Evolutionary conservation across 345 rosid species (phyloP).

Genomic region (Eucalyptus tenuipes): DNA sequence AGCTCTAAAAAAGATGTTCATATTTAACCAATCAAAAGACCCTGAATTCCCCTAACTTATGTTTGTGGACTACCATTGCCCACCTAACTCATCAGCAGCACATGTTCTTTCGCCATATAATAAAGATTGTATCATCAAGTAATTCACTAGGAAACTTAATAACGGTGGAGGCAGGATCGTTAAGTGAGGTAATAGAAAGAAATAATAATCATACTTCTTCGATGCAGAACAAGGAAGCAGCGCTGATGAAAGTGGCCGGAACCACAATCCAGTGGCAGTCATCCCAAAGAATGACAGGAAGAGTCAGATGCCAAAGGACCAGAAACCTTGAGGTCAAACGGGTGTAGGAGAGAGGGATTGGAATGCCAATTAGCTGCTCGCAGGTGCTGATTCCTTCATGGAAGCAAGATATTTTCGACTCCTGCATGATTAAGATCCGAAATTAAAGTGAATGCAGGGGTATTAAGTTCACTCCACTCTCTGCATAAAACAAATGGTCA

Average conservation of each 20-base stretch:
- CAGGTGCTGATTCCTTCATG: conserved; percentile 86
- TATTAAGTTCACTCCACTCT: neutral
- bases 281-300: conserved; percentile 93
- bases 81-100: neutral
- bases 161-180: neutral
- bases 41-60: neutral
- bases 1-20: neutral
- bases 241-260: conserved; percentile 92
- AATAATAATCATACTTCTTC: conserved; percentile 54
- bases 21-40: neutral
- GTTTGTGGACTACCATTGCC: neutral
- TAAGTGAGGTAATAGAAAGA: neutral
- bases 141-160: neutral
- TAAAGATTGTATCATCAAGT: neutral
- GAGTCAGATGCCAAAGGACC: conserved; percentile 92
- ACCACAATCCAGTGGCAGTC: conserved; percentile 98
- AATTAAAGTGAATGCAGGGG: neutral
- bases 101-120: neutral
- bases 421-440: conserved; percentile 26
- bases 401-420: conserved; percentile 57
- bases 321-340: conserved; percentile 91
- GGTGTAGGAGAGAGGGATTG: conserved; percentile 92
- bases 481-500: neutral
- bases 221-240: conserved; percentile 94
- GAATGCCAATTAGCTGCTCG: conserved; percentile 75